Conservation (phyloP, 2,329 filamentous ascomycete genomes). For the Zarea fungicola region DNA sequence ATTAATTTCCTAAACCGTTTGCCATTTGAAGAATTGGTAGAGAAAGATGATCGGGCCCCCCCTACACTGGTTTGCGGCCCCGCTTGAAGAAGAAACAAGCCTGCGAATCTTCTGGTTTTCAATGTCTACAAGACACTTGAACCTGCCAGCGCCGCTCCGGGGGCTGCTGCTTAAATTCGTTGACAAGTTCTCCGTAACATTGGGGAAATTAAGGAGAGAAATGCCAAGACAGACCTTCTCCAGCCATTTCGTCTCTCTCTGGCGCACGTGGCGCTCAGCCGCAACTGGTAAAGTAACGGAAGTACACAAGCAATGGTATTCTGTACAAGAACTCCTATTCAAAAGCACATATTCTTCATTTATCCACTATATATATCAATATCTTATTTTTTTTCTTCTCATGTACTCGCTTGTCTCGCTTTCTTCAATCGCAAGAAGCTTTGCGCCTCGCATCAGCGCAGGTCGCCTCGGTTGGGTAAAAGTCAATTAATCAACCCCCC, state of each 20-base stretch:
- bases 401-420: too few relatives aligned
- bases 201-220: too few relatives aligned
- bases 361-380: background rate
- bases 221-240: too few relatives aligned
- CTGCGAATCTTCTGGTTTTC: too few relatives aligned
- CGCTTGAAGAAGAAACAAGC: background rate
- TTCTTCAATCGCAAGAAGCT: background rate
- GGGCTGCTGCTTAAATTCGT: too few relatives aligned
- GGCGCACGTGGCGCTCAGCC: too few relatives aligned
- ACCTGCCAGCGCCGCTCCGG: background rate
- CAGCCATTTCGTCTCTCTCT: too few relatives aligned
- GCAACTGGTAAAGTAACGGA: too few relatives aligned
- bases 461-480: background rate
- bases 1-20: background rate
- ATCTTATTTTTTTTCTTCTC: background rate
- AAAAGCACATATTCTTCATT: background rate
- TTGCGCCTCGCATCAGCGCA: background rate
- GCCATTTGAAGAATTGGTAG: background rate
- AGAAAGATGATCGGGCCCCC: too few relatives aligned
- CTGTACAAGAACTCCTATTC: too few relatives aligned
- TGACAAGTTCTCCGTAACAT: too few relatives aligned
- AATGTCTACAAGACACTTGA: background rate
- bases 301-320: too few relatives aligned
- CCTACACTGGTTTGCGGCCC: background rate
- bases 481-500: background rate